These are phyloP conservation scores for Aureoboletus auriporus DNA, from an alignment of 768 basidiomycete species.

Conservation along the genomic window DNA sequence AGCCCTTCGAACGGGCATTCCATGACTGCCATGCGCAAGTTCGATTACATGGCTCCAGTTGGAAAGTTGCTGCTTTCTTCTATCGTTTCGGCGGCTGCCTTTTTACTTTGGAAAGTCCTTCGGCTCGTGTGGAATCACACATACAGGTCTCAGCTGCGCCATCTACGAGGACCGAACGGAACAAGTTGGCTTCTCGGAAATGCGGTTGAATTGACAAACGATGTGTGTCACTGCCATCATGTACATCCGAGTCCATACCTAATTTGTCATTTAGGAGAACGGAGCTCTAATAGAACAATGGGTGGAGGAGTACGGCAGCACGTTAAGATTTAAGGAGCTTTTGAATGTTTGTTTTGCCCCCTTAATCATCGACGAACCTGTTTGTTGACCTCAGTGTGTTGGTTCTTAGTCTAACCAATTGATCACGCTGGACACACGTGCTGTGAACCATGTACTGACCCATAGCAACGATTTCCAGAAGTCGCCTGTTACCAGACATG, in stretches of 20 bases:
- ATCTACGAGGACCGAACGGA: constrained; percentile 48
- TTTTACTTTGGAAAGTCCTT: constrained; percentile 31
- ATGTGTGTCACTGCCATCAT: constrained; percentile 28
- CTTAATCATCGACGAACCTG: not conserved
- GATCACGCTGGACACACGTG: constrained; percentile 58
- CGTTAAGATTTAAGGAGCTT: constrained; percentile 40
- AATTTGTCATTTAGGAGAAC: constrained; percentile 18
- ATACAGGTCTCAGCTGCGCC: constrained; percentile 40
- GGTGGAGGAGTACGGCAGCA: constrained; percentile 45
- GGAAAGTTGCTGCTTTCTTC: constrained; percentile 1
- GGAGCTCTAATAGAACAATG: constrained; percentile 38
- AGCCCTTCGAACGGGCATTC: too few relatives aligned
- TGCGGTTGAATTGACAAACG: constrained; percentile 39
- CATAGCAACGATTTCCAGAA: constrained; percentile 57
- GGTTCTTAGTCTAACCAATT: constrained; percentile 35
- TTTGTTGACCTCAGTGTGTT: not conserved
- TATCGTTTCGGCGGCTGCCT: constrained; percentile 17
- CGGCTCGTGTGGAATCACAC: constrained; percentile 26
- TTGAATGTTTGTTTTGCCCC: constrained; percentile 36
- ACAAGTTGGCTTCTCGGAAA: constrained; percentile 47
- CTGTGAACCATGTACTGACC: constrained; percentile 59
- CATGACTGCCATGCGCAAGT: too few relatives aligned
- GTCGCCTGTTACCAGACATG: constrained; percentile 36
- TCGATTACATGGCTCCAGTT: not conserved
- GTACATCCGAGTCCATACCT: not conserved